Evolutionary conservation across 306 rosid genomes (phyloP).

Genomic region (Trifolium subterraneum): DNA sequence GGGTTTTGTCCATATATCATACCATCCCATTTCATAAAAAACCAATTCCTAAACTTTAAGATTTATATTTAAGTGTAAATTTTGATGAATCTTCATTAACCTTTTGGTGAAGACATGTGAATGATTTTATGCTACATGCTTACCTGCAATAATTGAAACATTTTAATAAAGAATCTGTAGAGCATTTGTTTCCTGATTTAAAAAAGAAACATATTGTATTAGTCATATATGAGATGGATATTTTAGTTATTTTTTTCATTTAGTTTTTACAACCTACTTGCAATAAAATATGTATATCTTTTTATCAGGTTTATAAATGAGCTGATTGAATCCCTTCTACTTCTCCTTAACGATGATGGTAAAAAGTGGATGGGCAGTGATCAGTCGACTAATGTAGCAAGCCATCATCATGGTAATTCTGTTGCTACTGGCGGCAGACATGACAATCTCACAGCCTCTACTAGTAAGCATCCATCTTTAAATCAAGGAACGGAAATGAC

Average conservation of each 20-base stretch:
- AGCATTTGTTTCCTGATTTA: slow-evolving; percentile 25
- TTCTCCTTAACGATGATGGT: slow-evolving; percentile 60
- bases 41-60: slow-evolving; percentile 15
- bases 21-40: slow-evolving; percentile 22
- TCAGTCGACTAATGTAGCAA: slow-evolving; percentile 51
- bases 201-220: slow-evolving; percentile 13
- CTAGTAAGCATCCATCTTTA: slow-evolving; percentile 51
- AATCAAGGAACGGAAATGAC: slow-evolving; percentile 51
- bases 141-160: slow-evolving; percentile 1
- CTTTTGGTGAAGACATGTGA: too few species aligned
- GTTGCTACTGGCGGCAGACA: slow-evolving; percentile 41
- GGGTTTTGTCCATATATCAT: slow-evolving; percentile 19
- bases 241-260: slow-evolving; percentile 8
- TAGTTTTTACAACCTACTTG: slow-evolving; percentile 33
- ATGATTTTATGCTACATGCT: too few species aligned
- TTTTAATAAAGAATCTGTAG: slow-evolving; percentile 17
- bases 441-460: slow-evolving; percentile 42
- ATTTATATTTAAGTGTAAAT: not conserved
- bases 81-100: too few species aligned
- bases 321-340: slow-evolving; percentile 74
- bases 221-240: slow-evolving; percentile 19
- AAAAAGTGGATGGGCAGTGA: slow-evolving; percentile 44
- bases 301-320: slow-evolving; percentile 82
- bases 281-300: slow-evolving; percentile 35
- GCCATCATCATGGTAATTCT: slow-evolving; percentile 56